Conservation (phyloP, 768 basidiomycete species). For the Phlegmacium glaucopus region DNA sequence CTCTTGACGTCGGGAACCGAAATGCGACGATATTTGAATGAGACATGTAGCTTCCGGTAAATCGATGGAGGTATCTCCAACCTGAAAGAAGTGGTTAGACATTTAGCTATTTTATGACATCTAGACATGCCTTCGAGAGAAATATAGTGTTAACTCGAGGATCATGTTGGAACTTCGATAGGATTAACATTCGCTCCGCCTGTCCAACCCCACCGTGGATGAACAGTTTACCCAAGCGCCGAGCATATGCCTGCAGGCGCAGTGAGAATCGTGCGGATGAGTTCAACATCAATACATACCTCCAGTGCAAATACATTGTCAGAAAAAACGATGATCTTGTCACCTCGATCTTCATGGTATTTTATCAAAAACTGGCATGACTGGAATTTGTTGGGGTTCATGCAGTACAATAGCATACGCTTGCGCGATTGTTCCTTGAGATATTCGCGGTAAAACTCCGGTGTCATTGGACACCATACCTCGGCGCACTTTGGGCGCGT, state of each 20-base stretch:
- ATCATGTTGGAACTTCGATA: slow-evolving; percentile 94
- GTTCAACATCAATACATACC: slow-evolving; percentile 44
- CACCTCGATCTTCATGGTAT: slow-evolving; percentile 95
- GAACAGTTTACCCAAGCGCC: slow-evolving; percentile 88
- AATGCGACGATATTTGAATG: slow-evolving; percentile 99
- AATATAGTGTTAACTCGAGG: slow-evolving; percentile 98
- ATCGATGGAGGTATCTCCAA: slow-evolving; percentile 98
- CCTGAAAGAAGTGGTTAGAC: slow-evolving; percentile 37
- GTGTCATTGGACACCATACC: slow-evolving; percentile 99
- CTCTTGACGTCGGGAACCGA: slow-evolving; percentile 96
- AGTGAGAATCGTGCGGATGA: slow-evolving; percentile 1
- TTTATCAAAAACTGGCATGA: slow-evolving; percentile 98
- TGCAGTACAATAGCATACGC: slow-evolving; percentile 95
- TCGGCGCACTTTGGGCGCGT: slow-evolving; percentile 77
- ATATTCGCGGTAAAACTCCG: slow-evolving; percentile 98
- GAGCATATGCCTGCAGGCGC: slow-evolving; percentile 75
- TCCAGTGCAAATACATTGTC: slow-evolving; percentile 97
- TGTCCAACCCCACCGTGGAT: slow-evolving; percentile 97
- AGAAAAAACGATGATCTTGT: slow-evolving; percentile 99
- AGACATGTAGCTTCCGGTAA: slow-evolving; percentile 98
- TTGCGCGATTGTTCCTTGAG: slow-evolving; percentile 89
- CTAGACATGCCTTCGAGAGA: slow-evolving; percentile 78
- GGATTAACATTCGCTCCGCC: slow-evolving; percentile 91
- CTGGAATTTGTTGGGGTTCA: slow-evolving; percentile 99
- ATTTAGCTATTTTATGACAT: too few relatives aligned